Percentiles rank a stretch among this genome's conserved stretches.
These are phyloP conservation scores for Mycena latifolia DNA, from an alignment of 768 basidiomycete species.

Conservation along the genomic window DNA sequence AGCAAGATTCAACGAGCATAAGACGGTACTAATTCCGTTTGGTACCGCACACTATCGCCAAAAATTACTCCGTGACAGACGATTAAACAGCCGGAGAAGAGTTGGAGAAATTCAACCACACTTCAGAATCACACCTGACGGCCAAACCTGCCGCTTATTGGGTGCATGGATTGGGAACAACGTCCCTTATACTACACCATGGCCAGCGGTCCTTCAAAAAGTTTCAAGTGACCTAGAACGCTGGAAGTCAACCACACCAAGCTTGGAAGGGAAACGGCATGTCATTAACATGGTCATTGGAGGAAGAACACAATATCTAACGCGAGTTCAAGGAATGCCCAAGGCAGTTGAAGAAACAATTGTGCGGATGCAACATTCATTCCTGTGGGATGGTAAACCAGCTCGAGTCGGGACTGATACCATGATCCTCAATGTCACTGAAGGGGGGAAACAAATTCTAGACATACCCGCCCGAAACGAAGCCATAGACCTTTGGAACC, in stretches of 20 bases:
- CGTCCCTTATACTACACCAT: no score
- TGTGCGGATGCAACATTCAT: neutral
- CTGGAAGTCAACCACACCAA: no score
- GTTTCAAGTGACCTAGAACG: no score
- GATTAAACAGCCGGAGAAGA: conserved; percentile 45
- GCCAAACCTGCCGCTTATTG: neutral
- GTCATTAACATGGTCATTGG: no score
- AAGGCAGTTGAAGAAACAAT: conserved; percentile 11
- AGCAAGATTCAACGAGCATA: conserved; percentile 55
- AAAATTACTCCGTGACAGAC: conserved; percentile 25
- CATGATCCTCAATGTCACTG: neutral
- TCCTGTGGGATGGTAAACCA: conserved; percentile 4
- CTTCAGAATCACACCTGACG: conserved; percentile 41
- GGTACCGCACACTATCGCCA: neutral
- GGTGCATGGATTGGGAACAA: conserved; percentile 6
- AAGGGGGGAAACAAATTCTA: neutral
- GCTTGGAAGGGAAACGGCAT: no score
- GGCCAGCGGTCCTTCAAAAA: no score
- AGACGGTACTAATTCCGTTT: conserved; percentile 40
- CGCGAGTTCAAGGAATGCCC: conserved; percentile 43
- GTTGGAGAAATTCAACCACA: neutral
- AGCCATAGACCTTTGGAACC: neutral
- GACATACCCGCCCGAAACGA: no score
- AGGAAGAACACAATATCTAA: no score
- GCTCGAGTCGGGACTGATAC: neutral